Evolutionary conservation across 2,329 filamentous ascomycete species (phyloP).

Genomic region (Ophiognomonia clavigignenti-juglandacearum): DNA sequence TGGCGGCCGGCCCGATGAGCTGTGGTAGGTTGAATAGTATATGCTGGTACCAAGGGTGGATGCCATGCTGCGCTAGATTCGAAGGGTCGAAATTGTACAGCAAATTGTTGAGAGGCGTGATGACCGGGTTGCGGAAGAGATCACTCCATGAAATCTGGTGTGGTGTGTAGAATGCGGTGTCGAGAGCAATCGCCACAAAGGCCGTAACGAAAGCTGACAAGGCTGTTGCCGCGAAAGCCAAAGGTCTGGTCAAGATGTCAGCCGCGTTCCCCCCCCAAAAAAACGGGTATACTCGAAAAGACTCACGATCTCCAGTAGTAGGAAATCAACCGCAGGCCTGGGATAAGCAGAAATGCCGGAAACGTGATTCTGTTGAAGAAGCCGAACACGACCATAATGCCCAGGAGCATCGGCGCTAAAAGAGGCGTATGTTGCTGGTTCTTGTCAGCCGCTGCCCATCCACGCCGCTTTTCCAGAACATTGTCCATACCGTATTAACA

Average conservation of each 20-base stretch:
- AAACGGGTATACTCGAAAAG: not conserved
- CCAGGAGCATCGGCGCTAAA: conserved; percentile 71
- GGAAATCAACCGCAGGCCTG: conserved; percentile 75
- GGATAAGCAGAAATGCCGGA: conserved; percentile 84
- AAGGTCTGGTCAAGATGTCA: conserved; percentile 38
- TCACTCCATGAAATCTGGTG: conserved; percentile 60
- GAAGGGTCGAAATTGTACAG: conserved; percentile 65
- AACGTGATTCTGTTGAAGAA: conserved; percentile 97
- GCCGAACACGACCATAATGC: conserved; percentile 77
- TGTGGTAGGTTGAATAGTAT: conserved; percentile 65
- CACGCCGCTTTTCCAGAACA: not conserved
- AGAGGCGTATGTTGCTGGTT: conserved; percentile 67
- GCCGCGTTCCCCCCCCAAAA: conserved; percentile 17
- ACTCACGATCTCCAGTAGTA: conserved; percentile 77
- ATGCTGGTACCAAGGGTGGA: conserved; percentile 78
- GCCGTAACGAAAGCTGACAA: conserved; percentile 63
- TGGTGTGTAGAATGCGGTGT: conserved; percentile 77
- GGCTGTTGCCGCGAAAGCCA: conserved; percentile 58
- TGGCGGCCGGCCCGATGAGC: conserved; percentile 64
- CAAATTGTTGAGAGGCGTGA: conserved; percentile 76
- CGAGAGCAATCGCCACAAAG: conserved; percentile 69
- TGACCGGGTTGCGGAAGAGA: conserved; percentile 59
- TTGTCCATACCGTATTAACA: conserved; percentile 56
- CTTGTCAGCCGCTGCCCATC: conserved; percentile 21
- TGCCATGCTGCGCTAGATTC: conserved; percentile 70